Evolutionary conservation across 2,329 filamentous ascomycete species (phyloP).

Genomic region (Pleoardoris graminearum): DNA sequence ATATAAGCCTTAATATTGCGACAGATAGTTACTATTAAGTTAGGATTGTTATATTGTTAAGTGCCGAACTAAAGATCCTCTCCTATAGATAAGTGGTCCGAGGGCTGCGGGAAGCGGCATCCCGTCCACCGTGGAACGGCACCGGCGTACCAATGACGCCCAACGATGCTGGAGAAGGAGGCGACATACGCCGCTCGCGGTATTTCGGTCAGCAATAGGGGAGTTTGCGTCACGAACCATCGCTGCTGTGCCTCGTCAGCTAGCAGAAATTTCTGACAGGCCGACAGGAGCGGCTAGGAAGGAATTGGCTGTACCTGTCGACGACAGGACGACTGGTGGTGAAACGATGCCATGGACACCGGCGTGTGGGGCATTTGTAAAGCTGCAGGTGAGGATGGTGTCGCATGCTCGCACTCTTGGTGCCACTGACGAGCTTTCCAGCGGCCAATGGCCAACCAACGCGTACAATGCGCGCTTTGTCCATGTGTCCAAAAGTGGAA

Average conservation of each 20-base stretch:
- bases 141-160: slow-evolving; percentile 13
- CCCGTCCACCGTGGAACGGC: slow-evolving; percentile 8
- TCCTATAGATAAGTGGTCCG: too few species aligned
- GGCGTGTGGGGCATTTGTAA: too few species aligned
- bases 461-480: slow-evolving; percentile 8
- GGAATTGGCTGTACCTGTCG: too few species aligned
- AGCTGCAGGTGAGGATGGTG: too few species aligned
- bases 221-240: neutral
- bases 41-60: too few species aligned
- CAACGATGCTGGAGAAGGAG: slow-evolving; percentile 6
- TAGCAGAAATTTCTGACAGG: slow-evolving; percentile 4
- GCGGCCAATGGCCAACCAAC: slow-evolving; percentile 13
- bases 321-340: too few species aligned
- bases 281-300: neutral
- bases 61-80: too few species aligned
- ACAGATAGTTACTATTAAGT: too few species aligned
- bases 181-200: slow-evolving; percentile 4
- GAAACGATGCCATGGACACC: too few species aligned
- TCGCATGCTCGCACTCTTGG: neutral
- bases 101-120: neutral
- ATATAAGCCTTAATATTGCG: too few species aligned
- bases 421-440: neutral
- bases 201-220: slow-evolving; percentile 8
- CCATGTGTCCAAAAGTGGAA: neutral
- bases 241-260: slow-evolving; percentile 14